A percentile compares a stretch with the other conserved stretches of the same genome.
phyloP scores from a whole-genome alignment of 352 stramenopile genomes.

The Globisporangium paroecandrum region DNA sequence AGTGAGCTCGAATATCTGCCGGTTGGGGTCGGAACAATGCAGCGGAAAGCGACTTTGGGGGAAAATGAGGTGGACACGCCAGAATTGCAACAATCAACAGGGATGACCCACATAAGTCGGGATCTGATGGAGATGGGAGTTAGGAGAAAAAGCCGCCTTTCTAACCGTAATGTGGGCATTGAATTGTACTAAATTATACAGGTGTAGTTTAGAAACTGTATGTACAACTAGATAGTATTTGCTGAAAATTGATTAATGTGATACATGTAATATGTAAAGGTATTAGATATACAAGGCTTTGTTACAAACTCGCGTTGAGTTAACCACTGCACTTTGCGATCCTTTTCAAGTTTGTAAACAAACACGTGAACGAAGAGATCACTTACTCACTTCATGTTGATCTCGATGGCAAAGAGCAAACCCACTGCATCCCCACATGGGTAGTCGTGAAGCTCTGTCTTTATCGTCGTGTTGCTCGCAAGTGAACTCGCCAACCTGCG shows the following conservation, averaged over 20 bases:
- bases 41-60: background rate
- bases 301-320: too few species aligned
- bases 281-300: background rate
- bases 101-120: too few species aligned
- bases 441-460: too few species aligned
- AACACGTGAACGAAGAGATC: background rate
- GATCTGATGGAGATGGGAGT: background rate
- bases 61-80: background rate
- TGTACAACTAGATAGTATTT: too few species aligned
- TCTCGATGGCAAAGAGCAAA: background rate
- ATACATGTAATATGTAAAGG: background rate
- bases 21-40: slow-evolving; percentile 7
- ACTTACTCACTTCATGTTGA: background rate
- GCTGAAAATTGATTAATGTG: too few species aligned
- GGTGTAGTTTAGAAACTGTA: too few species aligned
- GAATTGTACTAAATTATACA: background rate
- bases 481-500: too few species aligned
- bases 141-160: background rate
- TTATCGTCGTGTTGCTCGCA: too few species aligned
- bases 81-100: too few species aligned
- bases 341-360: background rate
- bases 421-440: too few species aligned
- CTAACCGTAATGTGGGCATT: background rate
- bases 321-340: background rate
- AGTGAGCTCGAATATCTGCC: background rate